Evolutionary conservation across 2,329 filamentous ascomycete genomes (phyloP).

Genomic region (Chrysosporium queenslandicum): DNA sequence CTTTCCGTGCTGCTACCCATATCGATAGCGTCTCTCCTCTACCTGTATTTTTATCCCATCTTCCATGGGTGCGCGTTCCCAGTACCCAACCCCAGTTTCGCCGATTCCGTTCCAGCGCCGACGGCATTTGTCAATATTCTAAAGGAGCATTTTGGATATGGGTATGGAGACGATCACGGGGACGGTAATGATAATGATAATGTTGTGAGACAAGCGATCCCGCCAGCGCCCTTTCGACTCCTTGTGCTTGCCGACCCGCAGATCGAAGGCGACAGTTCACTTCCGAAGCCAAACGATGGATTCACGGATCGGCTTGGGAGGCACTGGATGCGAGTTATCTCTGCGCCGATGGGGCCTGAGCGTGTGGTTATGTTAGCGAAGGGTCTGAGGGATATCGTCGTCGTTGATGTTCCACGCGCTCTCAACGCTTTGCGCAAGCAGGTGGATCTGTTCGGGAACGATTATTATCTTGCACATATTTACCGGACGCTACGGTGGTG

Average conservation of each 20-base stretch:
- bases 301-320: conserved; percentile 33
- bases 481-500: conserved; percentile 78
- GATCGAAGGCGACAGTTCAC: conserved; percentile 80
- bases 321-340: conserved; percentile 27
- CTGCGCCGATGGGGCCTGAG: conserved; percentile 11
- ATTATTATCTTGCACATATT: conserved; percentile 88
- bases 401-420: conserved; percentile 59
- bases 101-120: conserved; percentile 5
- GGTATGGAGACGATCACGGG: conserved; percentile 4
- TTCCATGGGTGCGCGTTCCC: conserved; percentile 77
- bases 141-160: conserved; percentile 27
- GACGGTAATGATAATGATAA: not conserved
- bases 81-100: conserved; percentile 30
- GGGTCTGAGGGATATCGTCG: conserved; percentile 35
- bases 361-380: conserved; percentile 17
- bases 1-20: conserved; percentile 51
- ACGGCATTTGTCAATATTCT: conserved; percentile 29
- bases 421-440: conserved; percentile 63
- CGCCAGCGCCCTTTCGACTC: conserved; percentile 65
- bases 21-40: conserved; percentile 59
- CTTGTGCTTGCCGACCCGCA: conserved; percentile 86
- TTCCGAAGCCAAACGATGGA: conserved; percentile 47
- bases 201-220: not conserved
- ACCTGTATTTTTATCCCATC: conserved; percentile 79
- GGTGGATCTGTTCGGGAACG: conserved; percentile 84